A percentile compares a stretch with the other conserved stretches of the same genome.
Evolutionary conservation across 768 basidiomycete genomes (phyloP).

Genomic region (Trichaptum fuscoviolaceum): DNA sequence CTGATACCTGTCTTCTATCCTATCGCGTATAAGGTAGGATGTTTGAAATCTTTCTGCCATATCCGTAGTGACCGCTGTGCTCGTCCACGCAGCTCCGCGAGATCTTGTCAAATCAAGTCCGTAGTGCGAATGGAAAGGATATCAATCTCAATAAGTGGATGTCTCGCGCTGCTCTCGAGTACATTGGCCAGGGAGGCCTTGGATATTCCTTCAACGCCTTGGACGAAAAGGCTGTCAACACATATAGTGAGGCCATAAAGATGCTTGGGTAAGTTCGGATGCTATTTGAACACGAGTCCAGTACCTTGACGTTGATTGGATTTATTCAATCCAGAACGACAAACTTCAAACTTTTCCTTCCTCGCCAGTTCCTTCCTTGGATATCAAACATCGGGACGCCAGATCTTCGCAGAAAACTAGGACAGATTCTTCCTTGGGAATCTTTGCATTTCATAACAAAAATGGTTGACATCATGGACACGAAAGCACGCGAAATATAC

Average conservation of each 20-base stretch:
- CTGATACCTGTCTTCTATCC: constrained; percentile 23
- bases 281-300: neutral
- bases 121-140: constrained; percentile 21
- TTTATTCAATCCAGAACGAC: constrained; percentile 20
- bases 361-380: constrained; percentile 28
- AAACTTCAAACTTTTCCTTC: constrained; percentile 20
- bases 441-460: constrained; percentile 23
- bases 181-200: constrained; percentile 28
- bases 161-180: constrained; percentile 30
- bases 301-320: neutral
- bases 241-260: constrained; percentile 26
- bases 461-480: constrained; percentile 27
- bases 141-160: constrained; percentile 31
- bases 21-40: constrained; percentile 25
- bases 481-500: constrained; percentile 23
- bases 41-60: constrained; percentile 7
- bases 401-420: constrained; percentile 22
- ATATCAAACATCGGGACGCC: constrained; percentile 24
- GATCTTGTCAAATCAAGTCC: neutral
- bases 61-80: neutral
- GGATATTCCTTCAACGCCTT: constrained; percentile 30
- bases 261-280: constrained; percentile 24
- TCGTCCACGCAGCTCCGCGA: neutral
- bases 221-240: constrained; percentile 19
- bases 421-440: constrained; percentile 27